A percentile compares a stretch with the other conserved stretches of the same genome.
Conservation (phyloP, 2,329 filamentous ascomycete species). For the Aspergillus candidus region DNA sequence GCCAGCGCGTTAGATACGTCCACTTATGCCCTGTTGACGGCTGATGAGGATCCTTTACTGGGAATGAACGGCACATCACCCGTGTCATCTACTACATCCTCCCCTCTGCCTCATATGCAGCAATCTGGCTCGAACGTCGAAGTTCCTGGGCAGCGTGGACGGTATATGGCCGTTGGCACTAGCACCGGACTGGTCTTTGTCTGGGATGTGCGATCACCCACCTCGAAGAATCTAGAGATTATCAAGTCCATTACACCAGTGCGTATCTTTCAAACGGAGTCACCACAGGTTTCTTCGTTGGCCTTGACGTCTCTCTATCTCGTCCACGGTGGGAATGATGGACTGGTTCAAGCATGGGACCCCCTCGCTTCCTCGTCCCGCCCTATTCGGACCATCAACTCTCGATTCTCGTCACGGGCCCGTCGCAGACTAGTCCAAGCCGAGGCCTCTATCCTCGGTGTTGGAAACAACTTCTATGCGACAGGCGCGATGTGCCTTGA, state of each 20-base stretch:
- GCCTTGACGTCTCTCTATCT: slow-evolving; percentile 80
- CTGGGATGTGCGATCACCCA: slow-evolving; percentile 73
- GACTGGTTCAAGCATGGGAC: slow-evolving; percentile 94
- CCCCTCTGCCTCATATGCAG: slow-evolving; percentile 47
- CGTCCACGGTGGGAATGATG: slow-evolving; percentile 89
- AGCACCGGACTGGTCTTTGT: slow-evolving; percentile 68
- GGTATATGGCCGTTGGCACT: slow-evolving; percentile 76
- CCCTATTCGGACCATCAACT: slow-evolving; percentile 80
- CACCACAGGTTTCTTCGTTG: slow-evolving; percentile 75
- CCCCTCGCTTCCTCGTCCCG: slow-evolving; percentile 73
- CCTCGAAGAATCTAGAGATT: slow-evolving; percentile 49
- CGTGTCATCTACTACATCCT: slow-evolving; percentile 49
- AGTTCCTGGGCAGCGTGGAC: slow-evolving; percentile 76
- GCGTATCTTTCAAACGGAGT: slow-evolving; percentile 83
- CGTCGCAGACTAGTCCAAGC: slow-evolving; percentile 67
- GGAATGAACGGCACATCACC: slow-evolving; percentile 51
- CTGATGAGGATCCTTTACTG: slow-evolving; percentile 71
- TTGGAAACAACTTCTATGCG: slow-evolving; percentile 70
- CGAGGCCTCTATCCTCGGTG: slow-evolving; percentile 59
- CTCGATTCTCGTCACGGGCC: slow-evolving; percentile 72
- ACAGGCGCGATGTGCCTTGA: slow-evolving; percentile 82
- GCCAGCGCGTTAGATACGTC: slow-evolving; percentile 69
- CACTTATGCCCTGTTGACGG: slow-evolving; percentile 61
- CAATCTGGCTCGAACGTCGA: slow-evolving; percentile 46
- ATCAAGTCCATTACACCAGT: slow-evolving; percentile 61